Conservation (phyloP, 805 yeast species). For the Saturnispora bothae region DNA sequence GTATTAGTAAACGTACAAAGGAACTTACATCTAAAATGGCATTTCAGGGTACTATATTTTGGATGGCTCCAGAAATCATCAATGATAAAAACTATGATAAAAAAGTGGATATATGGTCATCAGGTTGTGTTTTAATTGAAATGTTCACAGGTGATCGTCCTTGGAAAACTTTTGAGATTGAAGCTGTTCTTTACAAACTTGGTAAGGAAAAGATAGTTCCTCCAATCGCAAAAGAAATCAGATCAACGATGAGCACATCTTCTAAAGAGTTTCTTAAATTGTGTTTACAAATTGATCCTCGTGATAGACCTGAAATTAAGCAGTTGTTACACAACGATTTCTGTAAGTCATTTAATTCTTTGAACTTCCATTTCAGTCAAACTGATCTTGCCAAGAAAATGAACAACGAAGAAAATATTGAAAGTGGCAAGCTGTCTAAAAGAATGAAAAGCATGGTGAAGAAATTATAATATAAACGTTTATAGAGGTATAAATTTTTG, state of each 20-base stretch:
- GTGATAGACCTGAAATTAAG: slow-evolving; percentile 79
- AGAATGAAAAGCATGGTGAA: slow-evolving; percentile 14
- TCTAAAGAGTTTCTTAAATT: slow-evolving; percentile 64
- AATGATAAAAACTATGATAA: slow-evolving; percentile 87
- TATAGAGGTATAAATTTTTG: background rate
- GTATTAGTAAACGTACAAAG: slow-evolving; percentile 77
- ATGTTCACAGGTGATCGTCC: slow-evolving; percentile 98
- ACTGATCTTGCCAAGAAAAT: slow-evolving; percentile 26
- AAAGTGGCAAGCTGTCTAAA: slow-evolving; percentile 12
- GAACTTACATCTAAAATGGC: slow-evolving; percentile 94
- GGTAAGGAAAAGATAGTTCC: slow-evolving; percentile 82
- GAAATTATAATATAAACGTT: slow-evolving; percentile 5
- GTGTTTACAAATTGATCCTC: slow-evolving; percentile 74
- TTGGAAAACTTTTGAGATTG: slow-evolving; percentile 92
- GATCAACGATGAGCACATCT: slow-evolving; percentile 45
- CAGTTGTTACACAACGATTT: slow-evolving; percentile 43
- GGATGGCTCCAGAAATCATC: slow-evolving; percentile 99
- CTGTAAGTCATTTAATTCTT: slow-evolving; percentile 16
- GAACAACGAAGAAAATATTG: slow-evolving; percentile 13
- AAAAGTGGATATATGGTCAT: slow-evolving; percentile 95
- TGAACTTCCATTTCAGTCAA: slow-evolving; percentile 20
- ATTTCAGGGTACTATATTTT: slow-evolving; percentile 87
- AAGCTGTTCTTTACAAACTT: slow-evolving; percentile 83
- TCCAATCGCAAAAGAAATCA: slow-evolving; percentile 88
- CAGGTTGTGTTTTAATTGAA: slow-evolving; percentile 94